Evolutionary conservation across 331 rosid genomes (phyloP), one percentile per base, ranked within the genome.

Genomic region (Cydonia oblonga): DNA sequence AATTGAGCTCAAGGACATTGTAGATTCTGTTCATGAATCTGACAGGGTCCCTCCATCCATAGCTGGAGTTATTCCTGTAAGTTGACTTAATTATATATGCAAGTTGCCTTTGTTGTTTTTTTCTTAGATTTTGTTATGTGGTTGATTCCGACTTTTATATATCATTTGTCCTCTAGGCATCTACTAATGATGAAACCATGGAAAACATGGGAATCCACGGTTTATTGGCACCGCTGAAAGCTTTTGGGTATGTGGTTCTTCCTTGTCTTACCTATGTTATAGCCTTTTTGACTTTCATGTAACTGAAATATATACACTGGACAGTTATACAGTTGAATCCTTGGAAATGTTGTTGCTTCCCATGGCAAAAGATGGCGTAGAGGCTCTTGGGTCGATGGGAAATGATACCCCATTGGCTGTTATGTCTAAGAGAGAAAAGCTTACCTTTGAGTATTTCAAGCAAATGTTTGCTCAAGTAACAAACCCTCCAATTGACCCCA

Each of bases 381-480:
- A 95, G 84, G 96, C 99, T 56, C 99, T 91, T 83, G 99, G 99
- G 64, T 95, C 99, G 61, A 95, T 95, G 99, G 97, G 99, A 78
- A 95, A 91, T 51, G 99, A 95, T 70, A 84, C 97, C 56, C 99
- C 97, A 5, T 73, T 95, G 77, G 97, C 96, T 82, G 96, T 95
- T 62, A 95, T 95, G 96, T 95, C 99, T 80, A 83, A 79, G 6
- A 86, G 96, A 78, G 96, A 91, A 67, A 95, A 95, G 75, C 93
- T 95, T 64, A 87, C 96, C 53, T 95, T 95, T 44, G 96, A 95
- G 90, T 95, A 95, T 80, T 91, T 95, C 86, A 95, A 95, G 88
- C 97, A 95, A 81, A 88, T 95, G 97, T 95, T 95, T 73, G 99
- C 99, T 69, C 99, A 95, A 78, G 99, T 95, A 35, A 95, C 99